Base-by-base conservation (phyloP, 1,139 yeast species). In the Kodamaea ohmeri region DNA sequence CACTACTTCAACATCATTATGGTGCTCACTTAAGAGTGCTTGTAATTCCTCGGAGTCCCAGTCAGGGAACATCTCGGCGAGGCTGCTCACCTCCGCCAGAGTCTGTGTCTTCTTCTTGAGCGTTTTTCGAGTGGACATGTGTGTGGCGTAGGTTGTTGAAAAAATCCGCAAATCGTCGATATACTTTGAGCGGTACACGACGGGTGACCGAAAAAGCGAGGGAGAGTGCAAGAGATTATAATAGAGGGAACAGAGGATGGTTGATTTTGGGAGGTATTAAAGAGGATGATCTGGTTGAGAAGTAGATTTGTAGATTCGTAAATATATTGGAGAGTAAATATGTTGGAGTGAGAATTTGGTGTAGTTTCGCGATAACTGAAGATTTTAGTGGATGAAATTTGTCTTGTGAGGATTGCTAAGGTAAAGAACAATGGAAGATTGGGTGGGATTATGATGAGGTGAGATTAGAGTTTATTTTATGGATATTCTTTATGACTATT, bases 51-150 rank as follows among this genome's bases (percentile, higher is more conserved):
- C 96, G 38, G 76, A 71, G 41, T 87, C 78, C 98, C 98, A 92
- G 58, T 87, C 96, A 30, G 97, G 96, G 68, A 92, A 90, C 72
- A 92, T 72, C 61, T 92, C 97, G 40, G 73, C 65, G 55, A 92
- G 76, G 36, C 84, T 76, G 44, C 72, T 65, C 52, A 88, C 69
- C 47, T 67, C 69, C 35, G 48, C 45, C 22, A 54, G 42, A 32
- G 51, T 47, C 38, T 44, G 50, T 54, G 69, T 70, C 47, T 70
- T 73, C 52, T 65, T 71, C 56, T 64, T 67, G 53, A 60, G 60
- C 41, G 63, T 48, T 60, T 64, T 67, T 66, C 73, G 73, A 56
- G 50, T 43, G 36, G 51, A 46, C 52, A 48, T 48, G 35, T 35
- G 35, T 20, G 32, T 20, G 24, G 24, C 24, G 32, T 29, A n/a